phyloP scores from a whole-genome alignment of 2,329 filamentous ascomycete species.

The Xylariaceae sp. region DNA sequence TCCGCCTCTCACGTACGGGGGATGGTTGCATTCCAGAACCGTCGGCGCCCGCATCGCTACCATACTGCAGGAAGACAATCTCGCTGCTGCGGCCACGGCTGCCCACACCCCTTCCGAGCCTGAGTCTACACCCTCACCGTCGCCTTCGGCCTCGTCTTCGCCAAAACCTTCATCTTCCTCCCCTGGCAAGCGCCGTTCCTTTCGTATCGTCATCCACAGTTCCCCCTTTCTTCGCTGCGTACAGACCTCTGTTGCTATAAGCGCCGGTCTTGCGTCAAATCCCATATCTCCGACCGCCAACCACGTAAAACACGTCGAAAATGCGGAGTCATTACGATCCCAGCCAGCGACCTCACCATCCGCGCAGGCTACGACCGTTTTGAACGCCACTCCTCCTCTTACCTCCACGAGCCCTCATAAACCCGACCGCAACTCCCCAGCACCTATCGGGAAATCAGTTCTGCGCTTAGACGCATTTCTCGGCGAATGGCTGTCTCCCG shows the following conservation, averaged over 20 bases:
- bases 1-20: conserved; percentile 88
- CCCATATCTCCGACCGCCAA: conserved; percentile 31
- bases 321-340: conserved; percentile 27
- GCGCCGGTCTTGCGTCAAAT: conserved; percentile 73
- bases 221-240: conserved; percentile 94
- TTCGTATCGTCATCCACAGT: conserved; percentile 80
- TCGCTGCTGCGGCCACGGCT: neutral
- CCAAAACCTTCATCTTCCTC: conserved; percentile 16
- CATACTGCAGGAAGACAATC: conserved; percentile 53
- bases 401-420: conserved; percentile 26
- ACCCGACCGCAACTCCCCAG: conserved; percentile 10
- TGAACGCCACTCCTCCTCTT: conserved; percentile 16
- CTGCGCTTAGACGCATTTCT: conserved; percentile 88
- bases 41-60: conserved; percentile 80
- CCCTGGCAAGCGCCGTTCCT: conserved; percentile 53
- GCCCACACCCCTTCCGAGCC: conserved; percentile 31
- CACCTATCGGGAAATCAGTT: conserved; percentile 50
- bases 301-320: conserved; percentile 5
- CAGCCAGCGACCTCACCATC: conserved; percentile 18
- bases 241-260: conserved; percentile 85
- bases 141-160: neutral
- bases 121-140: conserved; percentile 8
- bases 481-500: conserved; percentile 89
- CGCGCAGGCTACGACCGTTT: conserved; percentile 22
- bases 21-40: conserved; percentile 81